Evolutionary conservation across 2,329 filamentous ascomycete species (phyloP).

Genomic region (Lomentospora prolificans): DNA sequence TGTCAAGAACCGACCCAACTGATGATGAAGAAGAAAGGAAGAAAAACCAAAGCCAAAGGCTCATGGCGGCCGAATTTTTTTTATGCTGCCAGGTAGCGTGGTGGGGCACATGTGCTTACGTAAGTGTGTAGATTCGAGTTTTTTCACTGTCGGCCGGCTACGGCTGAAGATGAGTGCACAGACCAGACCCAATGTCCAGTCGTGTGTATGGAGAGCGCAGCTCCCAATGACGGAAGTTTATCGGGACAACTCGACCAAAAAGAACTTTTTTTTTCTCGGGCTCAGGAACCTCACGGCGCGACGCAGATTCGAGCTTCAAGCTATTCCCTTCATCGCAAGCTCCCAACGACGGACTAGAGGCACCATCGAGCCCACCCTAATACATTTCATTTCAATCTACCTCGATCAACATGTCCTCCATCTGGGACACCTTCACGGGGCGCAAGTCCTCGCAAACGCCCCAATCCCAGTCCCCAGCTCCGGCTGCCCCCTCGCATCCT

Average conservation of each 20-base stretch:
- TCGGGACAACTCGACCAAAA: slow-evolving; percentile 1
- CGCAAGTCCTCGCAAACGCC: slow-evolving; percentile 28
- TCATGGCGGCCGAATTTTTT: slow-evolving; percentile 10
- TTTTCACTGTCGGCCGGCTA: neutral
- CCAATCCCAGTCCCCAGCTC: slow-evolving; percentile 30
- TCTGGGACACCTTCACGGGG: slow-evolving; percentile 54
- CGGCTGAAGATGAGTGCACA: neutral
- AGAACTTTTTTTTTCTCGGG: slow-evolving; percentile 4
- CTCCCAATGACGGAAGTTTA: slow-evolving; percentile 6
- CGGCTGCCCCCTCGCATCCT: slow-evolving; percentile 41
- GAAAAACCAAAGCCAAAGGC: slow-evolving; percentile 12
- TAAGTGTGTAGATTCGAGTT: too few relatives aligned
- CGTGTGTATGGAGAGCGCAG: too few relatives aligned
- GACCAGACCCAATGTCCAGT: neutral
- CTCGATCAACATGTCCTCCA: slow-evolving; percentile 37
- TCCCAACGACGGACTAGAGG: slow-evolving; percentile 6
- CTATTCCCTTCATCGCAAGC: slow-evolving; percentile 5
- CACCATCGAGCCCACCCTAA: slow-evolving; percentile 6
- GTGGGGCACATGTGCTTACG: slow-evolving; percentile 9
- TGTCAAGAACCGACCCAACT: slow-evolving; percentile 33
- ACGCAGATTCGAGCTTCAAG: slow-evolving; percentile 1
- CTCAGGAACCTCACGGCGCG: neutral
- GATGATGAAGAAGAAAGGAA: slow-evolving; percentile 33
- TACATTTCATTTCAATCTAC: slow-evolving; percentile 2
- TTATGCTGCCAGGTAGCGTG: slow-evolving; percentile 3